Evolutionary conservation across 2,329 filamentous ascomycete species (phyloP), one percentile per base, ranked within the genome.

Genomic region (Penicillium sp.): DNA sequence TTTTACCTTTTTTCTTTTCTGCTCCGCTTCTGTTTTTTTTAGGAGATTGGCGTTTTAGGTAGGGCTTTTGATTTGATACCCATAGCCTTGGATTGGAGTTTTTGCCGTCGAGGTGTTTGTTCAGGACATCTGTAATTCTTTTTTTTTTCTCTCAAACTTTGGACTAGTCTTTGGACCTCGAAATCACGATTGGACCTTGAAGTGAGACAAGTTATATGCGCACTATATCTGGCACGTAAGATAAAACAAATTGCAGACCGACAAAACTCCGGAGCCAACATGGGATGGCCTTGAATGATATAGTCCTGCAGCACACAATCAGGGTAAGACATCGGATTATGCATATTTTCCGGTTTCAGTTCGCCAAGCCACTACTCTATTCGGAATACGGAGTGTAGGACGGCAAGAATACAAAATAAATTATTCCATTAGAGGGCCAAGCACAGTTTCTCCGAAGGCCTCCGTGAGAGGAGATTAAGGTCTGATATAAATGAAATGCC

Each of bases 401-500:
- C 14, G 24, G 3, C 5, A 26, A 20, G 34, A 24, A 16, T 31
- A 22, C 24, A 5, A 5, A 24, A 5, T 29, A 29, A 29, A 8
- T 31, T 39, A n/a, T 29, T 24, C 22, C 5, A 29, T 7, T 4
- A 48, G 20, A 49, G 38, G 20, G 24, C 16, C 26, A 22, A 44
- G 13, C 5, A 31, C 9, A 5, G 51, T 31, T 13, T 29, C 9
- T 47, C 50, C 37, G 47, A 50, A 20, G 26, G 52, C 20, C 32
- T 43, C 44, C 39, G 53, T 31, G 26, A 16, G 52, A 37, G 54
- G 54, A 56, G 49, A 54, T 53, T 46, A 43, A 29, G 53, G 61
- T 60, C 57, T 61, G 52, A 58, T 56, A 61, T 62, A 60, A 31
- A 61, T 62, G 54, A 61, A 57, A 20, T 52, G 54, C 59, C 59